Evolutionary conservation across 306 rosid genomes (phyloP).

Genomic region (Citrullus amarus): DNA sequence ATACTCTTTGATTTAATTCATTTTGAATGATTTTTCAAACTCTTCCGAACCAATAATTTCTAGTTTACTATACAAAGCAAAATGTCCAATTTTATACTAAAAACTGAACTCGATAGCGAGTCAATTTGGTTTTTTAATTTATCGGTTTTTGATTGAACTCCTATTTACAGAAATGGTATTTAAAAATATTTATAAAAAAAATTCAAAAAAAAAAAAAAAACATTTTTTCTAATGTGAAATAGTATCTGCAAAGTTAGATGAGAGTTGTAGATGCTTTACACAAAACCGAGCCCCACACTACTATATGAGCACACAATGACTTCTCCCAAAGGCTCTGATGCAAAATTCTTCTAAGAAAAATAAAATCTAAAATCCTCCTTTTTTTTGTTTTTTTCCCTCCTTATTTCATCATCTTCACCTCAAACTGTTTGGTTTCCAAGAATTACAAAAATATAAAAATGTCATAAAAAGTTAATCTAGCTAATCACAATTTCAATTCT

Average conservation of each 20-base stretch:
- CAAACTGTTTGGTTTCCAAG: conserved; percentile 3
- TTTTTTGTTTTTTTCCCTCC: background rate
- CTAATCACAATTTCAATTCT: background rate
- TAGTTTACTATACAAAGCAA: no score
- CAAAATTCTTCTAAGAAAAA: background rate
- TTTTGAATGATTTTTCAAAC: no score
- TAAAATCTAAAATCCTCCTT: background rate
- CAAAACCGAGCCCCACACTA: background rate
- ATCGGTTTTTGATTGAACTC: no score
- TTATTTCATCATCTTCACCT: background rate
- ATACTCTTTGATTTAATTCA: no score
- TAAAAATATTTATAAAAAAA: no score
- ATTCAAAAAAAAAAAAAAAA: no score
- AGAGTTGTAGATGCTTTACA: background rate
- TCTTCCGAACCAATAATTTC: no score
- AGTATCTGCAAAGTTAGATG: background rate
- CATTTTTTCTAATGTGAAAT: background rate
- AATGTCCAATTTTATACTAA: no score
- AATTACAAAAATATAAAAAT: background rate
- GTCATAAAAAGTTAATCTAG: background rate
- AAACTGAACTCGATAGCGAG: no score
- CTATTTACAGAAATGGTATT: background rate
- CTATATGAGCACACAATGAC: background rate
- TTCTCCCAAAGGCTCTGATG: background rate
- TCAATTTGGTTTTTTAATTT: no score